Base-by-base conservation (phyloP, 1,284 basidiomycete species). In the Caloboletus firmus region DNA sequence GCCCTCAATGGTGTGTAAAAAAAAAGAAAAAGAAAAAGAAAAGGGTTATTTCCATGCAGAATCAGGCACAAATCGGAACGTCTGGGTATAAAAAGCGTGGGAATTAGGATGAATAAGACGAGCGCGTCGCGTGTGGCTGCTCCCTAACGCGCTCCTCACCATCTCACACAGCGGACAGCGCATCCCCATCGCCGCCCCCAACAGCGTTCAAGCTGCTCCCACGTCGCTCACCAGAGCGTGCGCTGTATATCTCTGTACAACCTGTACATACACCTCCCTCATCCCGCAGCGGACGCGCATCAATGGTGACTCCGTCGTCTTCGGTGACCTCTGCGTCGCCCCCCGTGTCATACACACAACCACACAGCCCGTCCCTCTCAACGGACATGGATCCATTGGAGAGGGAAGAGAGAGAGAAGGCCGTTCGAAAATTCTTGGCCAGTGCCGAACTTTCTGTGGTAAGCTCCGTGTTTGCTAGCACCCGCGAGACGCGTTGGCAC, bases 291-390 rank as follows among this genome's bases (percentile, higher is more conserved):
- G 55, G 74, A 73, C 75, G 75, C 76, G 75, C 74, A 66, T 62
- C 63, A 62, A 89, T 89, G 87, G 82, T 86, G 63, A 85, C 87
- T 35, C 85, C 87, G 45, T 81, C 86, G 54, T 89, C 87, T 58
- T 87, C 87, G 56, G 79, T 84, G 63, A 90, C 87, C 64, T 89
- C 88, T 54, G 83, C 84, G 63, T 90, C 87, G 49, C 87, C 88
- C 24, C 83, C 84, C 57, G 76, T 82, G 69, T 70, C 79, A 63
- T 85, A 79, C 74, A 73, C 82, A 56, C 79, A 79, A 59, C 74
- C 69, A 51, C 73, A 68, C 65, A 76, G 72, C 65, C 75, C 68
- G 57, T 75, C 67, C 45, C 73, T 60, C 65, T 73, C 76, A 35
- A 64, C 70, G 11, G 74, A 78, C 59, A 51, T 59, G 34, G 68